Evolutionary conservation across 495 filamentous ascomycete species (phyloP), one percentile per base, ranked within the genome.

Genomic region (Haplographium delicatum): DNA sequence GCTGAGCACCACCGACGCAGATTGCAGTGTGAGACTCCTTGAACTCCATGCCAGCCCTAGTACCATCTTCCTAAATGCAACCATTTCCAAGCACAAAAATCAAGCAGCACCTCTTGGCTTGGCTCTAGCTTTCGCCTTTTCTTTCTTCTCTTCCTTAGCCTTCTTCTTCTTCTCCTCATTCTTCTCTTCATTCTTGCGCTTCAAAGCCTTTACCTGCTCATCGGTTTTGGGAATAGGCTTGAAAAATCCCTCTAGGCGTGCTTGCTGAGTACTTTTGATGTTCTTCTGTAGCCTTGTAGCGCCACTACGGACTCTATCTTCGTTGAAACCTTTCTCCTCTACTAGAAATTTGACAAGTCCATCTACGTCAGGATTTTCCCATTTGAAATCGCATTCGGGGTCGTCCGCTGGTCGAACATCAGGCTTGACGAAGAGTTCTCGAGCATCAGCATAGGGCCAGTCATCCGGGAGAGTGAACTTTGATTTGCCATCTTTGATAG

Each of bases 231-330:
- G 85, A n/a, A 95, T 66, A 10, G 88, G 83, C 69, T 95, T 95
- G 78, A 99, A 99, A 71, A 99, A 99, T 11, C 95, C 91, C 61
- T 95, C 89, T n/a, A 99, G 68, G 23, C 93, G 80, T 3, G 85
- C 81, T 65, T 99, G 93, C 65, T 96, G 93, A 11, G 82, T 81
- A 22, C 74, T 82, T 74, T 96, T 96, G 46, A 94, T 68, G 50
- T 86, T 90, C 74, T 97, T 99, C 61, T 81, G 74, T 33, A 99
- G 70, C 28, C 86, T 79, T 0, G 74, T 74, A 2, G 85, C 91
- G 13, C 76, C 91, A 34, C 71, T 79, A 24, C 89, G 80, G 16
- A 99, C 91, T 2, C 93, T 75, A 56, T 97, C 93, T 65, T 97
- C 94, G 45, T 81, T 91, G 76, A 99, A 99, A 2, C 88, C 91